Base-by-base conservation (phyloP, 768 basidiomycete species). In the Tricholoma hemisulphureum region DNA sequence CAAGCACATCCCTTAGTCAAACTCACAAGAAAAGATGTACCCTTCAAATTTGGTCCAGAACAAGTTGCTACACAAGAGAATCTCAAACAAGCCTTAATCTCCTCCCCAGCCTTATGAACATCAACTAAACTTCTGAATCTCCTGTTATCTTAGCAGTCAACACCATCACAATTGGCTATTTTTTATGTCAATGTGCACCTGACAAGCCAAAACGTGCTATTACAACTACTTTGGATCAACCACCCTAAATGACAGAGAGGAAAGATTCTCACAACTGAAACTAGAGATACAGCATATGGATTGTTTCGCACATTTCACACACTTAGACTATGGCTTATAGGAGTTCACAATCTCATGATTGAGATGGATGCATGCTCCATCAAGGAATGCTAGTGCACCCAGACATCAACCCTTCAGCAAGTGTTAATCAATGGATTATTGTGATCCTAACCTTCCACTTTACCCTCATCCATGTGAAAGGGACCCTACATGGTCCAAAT, bases 381-480 rank as follows among this genome's bases (percentile, higher is more conserved):
- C 11, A 63, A 65, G 20, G 71, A 69, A 2, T 75, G 73, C 73
- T 0, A 76, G 72, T 51, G 66, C 70, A 0, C n/a, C n/a, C n/a
- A n/a, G n/a, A n/a, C n/a, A n/a, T n/a, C n/a, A n/a, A n/a, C n/a
- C n/a, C n/a, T n/a, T 63, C 70, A 0, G 71, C n/a, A n/a, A n/a
- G n/a, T n/a, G n/a, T 77, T 1, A 77, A 76, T 55, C 45, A 71
- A 2, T 78, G 76, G 77, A 71, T 77, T 24, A 67, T 65, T 8
- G 53, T 64, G 3, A 72, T 77, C 1, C 16, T 64, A 0, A 55
- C 71, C 32, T 77, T 73, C 53, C 63, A 71, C 14, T 77, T 78
- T 53, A 60, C 51, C 0, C 46, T 77, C 1, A 51, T 58, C 8
- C 75, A 76, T 55, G 65, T 69, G n/a, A n/a, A n/a, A n/a, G n/a